Evolutionary conservation across 2,329 filamentous ascomycete genomes (phyloP), one percentile per base, ranked within the genome.

Genomic region (Thelonectria blattea): DNA sequence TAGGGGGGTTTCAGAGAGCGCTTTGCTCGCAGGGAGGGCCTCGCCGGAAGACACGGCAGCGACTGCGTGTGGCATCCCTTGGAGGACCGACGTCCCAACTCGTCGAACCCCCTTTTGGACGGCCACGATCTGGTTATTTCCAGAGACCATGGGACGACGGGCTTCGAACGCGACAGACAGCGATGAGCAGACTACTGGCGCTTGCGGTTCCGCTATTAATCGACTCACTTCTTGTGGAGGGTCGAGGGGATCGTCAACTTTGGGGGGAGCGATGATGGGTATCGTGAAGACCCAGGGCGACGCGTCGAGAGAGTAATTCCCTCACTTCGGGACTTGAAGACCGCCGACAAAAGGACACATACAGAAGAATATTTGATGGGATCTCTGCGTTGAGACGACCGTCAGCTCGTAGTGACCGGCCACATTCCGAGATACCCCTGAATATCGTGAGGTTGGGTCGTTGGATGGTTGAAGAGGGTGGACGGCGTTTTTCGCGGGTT

Each of bases 41-140:
- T 58, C 24, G 46, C 37, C 60, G 60, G 56, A 49, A 55, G 18
- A 32, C 30, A 56, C 55, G 56, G 49, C 52, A 55, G 17, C 43
- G 52, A 22, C 37, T 42, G 45, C 48, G 32, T 41, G 46, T 48
- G 5, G 43, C 37, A 39, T 54, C 32, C 42, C n/a, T 45, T 22
- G 7, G 12, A 18, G 3, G 37, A 22, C 20, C 24, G 39, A 30
- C 51, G 32, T 46, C 48, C 56, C 34, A 39, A 49, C 56, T 34
- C 48, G 14, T 47, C 15, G 48, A 30, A 9, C 15, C n/a, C 52
- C 47, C 52, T 49, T 45, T 52, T 50, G 8, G 37, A 52, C 48
- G 14, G n/a, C 45, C 20, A 37, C 30, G 20, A 50, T 34, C 27
- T 30, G 34, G 47, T 43, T 11, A 39, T 47, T 52, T 30, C n/a